Percentiles rank a stretch among this genome's conserved stretches.
phyloP scores from a whole-genome alignment of 2,329 filamentous ascomycete genomes.

The Aureobasidium pullulans region DNA sequence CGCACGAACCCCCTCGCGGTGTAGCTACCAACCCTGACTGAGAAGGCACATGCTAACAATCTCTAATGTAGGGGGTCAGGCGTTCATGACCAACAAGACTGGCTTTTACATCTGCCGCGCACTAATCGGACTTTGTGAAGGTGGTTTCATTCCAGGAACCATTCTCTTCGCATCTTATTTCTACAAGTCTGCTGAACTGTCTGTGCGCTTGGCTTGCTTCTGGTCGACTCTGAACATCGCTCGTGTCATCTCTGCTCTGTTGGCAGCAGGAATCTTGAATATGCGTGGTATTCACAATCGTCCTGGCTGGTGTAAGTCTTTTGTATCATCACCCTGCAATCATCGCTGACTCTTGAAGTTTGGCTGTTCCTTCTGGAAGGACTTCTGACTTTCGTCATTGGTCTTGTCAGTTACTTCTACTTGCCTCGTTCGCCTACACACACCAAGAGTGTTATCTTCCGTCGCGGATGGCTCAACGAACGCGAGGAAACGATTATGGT shows the following conservation, averaged over 20 bases:
- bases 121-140: constrained; percentile 16
- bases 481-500: constrained; percentile 26
- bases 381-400: constrained; percentile 15
- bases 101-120: constrained; percentile 15
- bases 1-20: too few relatives aligned
- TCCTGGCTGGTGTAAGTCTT: constrained; percentile 15
- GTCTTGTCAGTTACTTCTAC: constrained; percentile 21
- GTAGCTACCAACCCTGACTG: too few relatives aligned
- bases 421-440: constrained; percentile 25
- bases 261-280: constrained; percentile 16
- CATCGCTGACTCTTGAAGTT: neutral
- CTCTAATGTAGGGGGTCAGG: constrained; percentile 1
- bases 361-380: constrained; percentile 18
- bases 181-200: constrained; percentile 16
- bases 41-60: too few relatives aligned
- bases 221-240: constrained; percentile 13
- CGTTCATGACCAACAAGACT: constrained; percentile 14
- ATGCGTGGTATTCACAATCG: constrained; percentile 16
- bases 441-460: constrained; percentile 22
- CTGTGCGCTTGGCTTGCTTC: constrained; percentile 14
- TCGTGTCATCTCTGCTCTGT: constrained; percentile 15
- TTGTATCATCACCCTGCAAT: neutral
- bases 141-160: constrained; percentile 17
- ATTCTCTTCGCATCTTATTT: constrained; percentile 17
- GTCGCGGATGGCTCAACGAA: constrained; percentile 23